These are phyloP conservation scores for Colletotrichum siamense DNA, from an alignment of 2,329 filamentous ascomycete genomes.

Conservation along the genomic window DNA sequence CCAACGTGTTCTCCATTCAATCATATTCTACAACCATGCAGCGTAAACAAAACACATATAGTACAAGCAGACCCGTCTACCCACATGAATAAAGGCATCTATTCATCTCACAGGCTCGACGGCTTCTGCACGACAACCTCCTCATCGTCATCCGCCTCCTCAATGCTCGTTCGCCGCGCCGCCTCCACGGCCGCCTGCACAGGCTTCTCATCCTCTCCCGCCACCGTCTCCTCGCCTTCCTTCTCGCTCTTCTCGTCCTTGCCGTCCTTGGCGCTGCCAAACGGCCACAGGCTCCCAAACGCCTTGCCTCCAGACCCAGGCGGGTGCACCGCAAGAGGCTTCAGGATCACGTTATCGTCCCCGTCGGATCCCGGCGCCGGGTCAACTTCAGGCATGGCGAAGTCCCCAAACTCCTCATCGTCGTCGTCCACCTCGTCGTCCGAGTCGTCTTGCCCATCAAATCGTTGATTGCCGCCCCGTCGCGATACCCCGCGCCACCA, in stretches of 20 bases:
- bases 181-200: slow-evolving; percentile 57
- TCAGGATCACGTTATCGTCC: slow-evolving; percentile 53
- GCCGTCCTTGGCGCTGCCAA: slow-evolving; percentile 40
- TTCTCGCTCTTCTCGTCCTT: slow-evolving; percentile 36
- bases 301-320: slow-evolving; percentile 35
- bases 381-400: slow-evolving; percentile 66
- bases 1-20: slow-evolving; percentile 4
- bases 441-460: slow-evolving; percentile 50
- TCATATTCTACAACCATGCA: slow-evolving; percentile 8
- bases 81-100: not conserved
- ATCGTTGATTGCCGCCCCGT: slow-evolving; percentile 33
- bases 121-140: slow-evolving; percentile 39
- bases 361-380: slow-evolving; percentile 30
- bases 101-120: slow-evolving; percentile 1
- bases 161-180: slow-evolving; percentile 60
- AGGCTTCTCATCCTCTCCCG: slow-evolving; percentile 44
- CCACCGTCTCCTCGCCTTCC: slow-evolving; percentile 24
- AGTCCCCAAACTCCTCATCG: slow-evolving; percentile 73
- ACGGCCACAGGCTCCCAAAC: slow-evolving; percentile 64
- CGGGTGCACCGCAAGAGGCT: slow-evolving; percentile 61
- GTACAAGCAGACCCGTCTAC: slow-evolving; percentile 8
- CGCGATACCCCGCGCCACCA: slow-evolving; percentile 54
- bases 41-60: slow-evolving; percentile 21
- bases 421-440: slow-evolving; percentile 58
- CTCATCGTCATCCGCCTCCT: slow-evolving; percentile 63